Percentiles rank a stretch among this genome's conserved stretches.
Conservation (phyloP, 192 early-diverging fungal genomes). For the Chytriomyces sp. region DNA sequence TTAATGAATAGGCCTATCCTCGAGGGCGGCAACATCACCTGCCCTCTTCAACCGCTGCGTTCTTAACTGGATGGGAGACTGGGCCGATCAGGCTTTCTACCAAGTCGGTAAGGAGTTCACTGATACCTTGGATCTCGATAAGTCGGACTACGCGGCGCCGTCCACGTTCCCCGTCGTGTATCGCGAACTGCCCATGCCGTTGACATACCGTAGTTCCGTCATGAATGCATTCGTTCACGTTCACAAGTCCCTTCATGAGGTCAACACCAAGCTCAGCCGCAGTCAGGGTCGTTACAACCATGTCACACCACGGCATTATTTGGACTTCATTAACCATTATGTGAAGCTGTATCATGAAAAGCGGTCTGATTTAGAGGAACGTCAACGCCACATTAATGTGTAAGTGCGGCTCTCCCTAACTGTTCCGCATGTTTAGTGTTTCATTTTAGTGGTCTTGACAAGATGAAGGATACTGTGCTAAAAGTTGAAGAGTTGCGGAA, state of each 20-base stretch:
- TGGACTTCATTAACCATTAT: conserved; percentile 97
- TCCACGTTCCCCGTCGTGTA: conserved; percentile 76
- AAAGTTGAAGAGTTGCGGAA: conserved; percentile 93
- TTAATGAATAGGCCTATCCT: too few species aligned
- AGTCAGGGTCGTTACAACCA: conserved; percentile 81
- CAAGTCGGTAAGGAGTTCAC: conserved; percentile 99
- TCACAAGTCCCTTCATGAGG: conserved; percentile 85
- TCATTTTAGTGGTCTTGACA: conserved; percentile 96
- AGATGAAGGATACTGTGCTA: conserved; percentile 89
- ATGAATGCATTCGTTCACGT: conserved; percentile 91
- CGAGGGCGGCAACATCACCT: conserved; percentile 94
- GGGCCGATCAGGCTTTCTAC: conserved; percentile 96
- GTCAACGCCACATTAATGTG: conserved; percentile 98
- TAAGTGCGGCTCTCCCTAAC: too few species aligned
- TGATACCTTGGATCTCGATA: conserved; percentile 82
- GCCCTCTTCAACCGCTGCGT: conserved; percentile 99
- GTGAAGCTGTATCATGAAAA: conserved; percentile 87
- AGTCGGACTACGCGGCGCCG: conserved; percentile 67
- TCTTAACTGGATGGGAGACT: conserved; percentile 99
- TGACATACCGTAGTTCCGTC: conserved; percentile 80
- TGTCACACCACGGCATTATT: conserved; percentile 96
- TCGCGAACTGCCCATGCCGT: conserved; percentile 67
- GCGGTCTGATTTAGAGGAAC: conserved; percentile 93
- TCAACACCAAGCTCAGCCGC: conserved; percentile 82
- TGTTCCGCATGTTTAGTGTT: too few species aligned